These are phyloP conservation scores for Metroxylon sagu DNA, from an alignment of 176 grass and related monocot species.

Conservation along the genomic window DNA sequence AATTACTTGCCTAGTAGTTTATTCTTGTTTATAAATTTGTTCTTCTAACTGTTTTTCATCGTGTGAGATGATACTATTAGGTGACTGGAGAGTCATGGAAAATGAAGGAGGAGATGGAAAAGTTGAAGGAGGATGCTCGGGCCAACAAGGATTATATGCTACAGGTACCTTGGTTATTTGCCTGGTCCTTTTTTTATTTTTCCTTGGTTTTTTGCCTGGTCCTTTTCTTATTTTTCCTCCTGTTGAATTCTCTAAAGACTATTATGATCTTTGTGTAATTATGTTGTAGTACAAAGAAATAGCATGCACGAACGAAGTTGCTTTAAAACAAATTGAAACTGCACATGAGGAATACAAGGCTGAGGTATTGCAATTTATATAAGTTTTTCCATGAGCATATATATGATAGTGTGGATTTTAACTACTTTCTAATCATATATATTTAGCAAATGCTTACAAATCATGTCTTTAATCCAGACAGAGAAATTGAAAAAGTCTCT, in stretches of 20 bases:
- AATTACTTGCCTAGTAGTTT: no score
- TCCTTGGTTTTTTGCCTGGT: neutral
- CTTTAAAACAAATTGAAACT: conserved; percentile 86
- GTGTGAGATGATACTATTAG: conserved; percentile 18
- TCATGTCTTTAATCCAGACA: conserved; percentile 30
- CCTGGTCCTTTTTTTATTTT: neutral
- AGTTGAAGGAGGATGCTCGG: conserved; percentile 76
- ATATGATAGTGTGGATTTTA: no score
- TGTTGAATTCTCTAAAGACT: conserved; percentile 10
- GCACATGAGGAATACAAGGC: conserved; percentile 65
- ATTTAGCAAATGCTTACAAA: no score
- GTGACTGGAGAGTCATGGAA: conserved; percentile 58
- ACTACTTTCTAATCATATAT: no score
- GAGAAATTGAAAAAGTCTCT: conserved; percentile 56
- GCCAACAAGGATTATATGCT: conserved; percentile 94
- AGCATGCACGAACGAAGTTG: conserved; percentile 76
- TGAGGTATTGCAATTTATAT: conserved; percentile 48
- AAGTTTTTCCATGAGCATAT: neutral
- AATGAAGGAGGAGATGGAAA: conserved; percentile 78
- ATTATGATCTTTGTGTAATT: neutral
- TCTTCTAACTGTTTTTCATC: no score
- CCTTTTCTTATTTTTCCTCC: neutral
- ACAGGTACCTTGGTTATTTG: conserved; percentile 42
- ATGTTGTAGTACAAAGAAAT: conserved; percentile 94
- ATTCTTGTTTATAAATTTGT: no score